Base-by-base conservation (phyloP, 805 yeast genomes). In the Candida andamanensis region DNA sequence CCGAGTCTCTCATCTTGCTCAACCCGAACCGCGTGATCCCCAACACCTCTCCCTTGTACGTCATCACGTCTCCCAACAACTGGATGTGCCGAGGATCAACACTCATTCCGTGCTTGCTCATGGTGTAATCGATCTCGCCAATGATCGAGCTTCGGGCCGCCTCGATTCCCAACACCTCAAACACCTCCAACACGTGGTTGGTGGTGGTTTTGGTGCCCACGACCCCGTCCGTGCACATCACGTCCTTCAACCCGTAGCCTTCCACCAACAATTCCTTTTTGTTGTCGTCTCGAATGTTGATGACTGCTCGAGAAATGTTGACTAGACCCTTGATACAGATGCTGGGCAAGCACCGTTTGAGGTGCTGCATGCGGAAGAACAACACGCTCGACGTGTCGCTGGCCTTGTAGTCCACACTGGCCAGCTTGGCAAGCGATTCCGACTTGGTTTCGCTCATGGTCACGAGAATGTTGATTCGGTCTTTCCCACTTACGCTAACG, bases 31-130 rank as follows among this genome's bases (percentile, higher is more conserved):
- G 76, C 2, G 99, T 92, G 54, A 92, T 92, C 60, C 99, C 98
- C 46, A 94, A 72, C 9, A 92, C 95, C 56, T 92, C 98, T 39
- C 99, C 99, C 63, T 92, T 92, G 59, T 85, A 92, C 0, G 97
- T 86, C 99, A 92, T 92, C 30, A 92, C 97, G 60, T 92, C 99
- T 44, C 98, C 98, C 42, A 92, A 67, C 28, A 92, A 68, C 65
- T 92, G 97, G 56, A 94, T 89, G 59, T 92, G 99, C 70, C 99
- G 95, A 40, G 97, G 98, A 70, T 92, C 99, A 30, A 92, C 97
- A 57, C 95, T 85, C 98, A 92, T 92, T 62, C 99, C 99, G 69
- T 92, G 98, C 61, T 87, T 86, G 54, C 95, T 80, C 99, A 92
- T 92, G 34, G 98, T 92, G 54, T 87, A 87, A 54, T 85, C 95